phyloP scores from a whole-genome alignment of 2,329 filamentous ascomycete species.

The Cercospora citrullina region DNA sequence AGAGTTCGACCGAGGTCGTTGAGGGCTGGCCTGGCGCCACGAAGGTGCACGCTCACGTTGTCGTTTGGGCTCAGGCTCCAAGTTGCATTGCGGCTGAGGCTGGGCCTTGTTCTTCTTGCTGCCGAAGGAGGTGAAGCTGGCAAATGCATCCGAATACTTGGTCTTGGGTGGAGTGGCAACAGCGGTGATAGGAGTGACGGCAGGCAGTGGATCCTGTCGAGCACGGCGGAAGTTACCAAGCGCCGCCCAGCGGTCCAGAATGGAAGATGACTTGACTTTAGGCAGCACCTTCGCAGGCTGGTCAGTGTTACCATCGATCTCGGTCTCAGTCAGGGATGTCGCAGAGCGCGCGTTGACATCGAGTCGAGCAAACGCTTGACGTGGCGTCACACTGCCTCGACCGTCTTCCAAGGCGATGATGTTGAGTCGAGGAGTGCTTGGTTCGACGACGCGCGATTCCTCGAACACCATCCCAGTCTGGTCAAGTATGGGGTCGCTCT shows the following conservation, averaged over 20 bases:
- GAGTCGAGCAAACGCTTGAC: conserved; percentile 55
- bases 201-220: conserved; percentile 48
- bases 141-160: conserved; percentile 37
- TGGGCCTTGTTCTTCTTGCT: conserved; percentile 38
- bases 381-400: conserved; percentile 51
- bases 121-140: conserved; percentile 37
- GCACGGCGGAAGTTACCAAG: conserved; percentile 81
- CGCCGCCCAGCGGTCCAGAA: conserved; percentile 83
- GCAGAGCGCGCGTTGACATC: conserved; percentile 51
- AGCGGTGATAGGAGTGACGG: conserved; percentile 38
- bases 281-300: conserved; percentile 58
- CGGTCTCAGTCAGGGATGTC: conserved; percentile 28
- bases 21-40: conserved; percentile 37
- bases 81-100: conserved; percentile 28
- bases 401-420: conserved; percentile 48
- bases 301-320: conserved; percentile 26
- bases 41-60: conserved; percentile 35
- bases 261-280: conserved; percentile 55
- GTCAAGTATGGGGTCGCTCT: conserved; percentile 35
- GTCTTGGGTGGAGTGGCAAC: conserved; percentile 40
- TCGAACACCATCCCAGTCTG: conserved; percentile 36
- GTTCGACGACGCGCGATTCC: conserved; percentile 42
- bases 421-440: conserved; percentile 59
- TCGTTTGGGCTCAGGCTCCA: conserved; percentile 18
- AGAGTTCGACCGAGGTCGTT: conserved; percentile 36